Base-by-base conservation (phyloP, 75 land plant species). In the Sequoia sempervirens region DNA sequence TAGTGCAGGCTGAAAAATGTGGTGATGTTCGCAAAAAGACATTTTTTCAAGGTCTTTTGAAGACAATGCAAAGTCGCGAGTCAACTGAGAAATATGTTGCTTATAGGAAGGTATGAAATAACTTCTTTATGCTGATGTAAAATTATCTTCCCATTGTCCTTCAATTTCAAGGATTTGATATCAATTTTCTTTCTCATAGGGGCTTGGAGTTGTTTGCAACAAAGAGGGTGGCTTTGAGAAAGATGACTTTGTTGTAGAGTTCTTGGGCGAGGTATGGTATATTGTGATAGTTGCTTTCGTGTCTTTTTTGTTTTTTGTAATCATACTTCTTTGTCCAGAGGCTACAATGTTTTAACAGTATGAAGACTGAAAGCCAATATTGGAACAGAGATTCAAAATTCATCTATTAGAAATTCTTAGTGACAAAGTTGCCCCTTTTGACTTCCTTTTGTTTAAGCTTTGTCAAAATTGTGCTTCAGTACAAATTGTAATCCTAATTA, bases 201-300 rank as follows among this genome's bases (percentile, higher is more conserved):
- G 99, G 26, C 95, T 98, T 82, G 99, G 99, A 68, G 99, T 98
- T 66, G 94, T 98, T 88, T 98, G 99, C 88, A 96, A 98, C 90
- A 97, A 95, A 84, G 84, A 87, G 46, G 93, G 88, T 14, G 99
- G 99, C 61, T 94, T 98, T 81, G 85, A 88, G 64, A 85, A 87
- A 72, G 99, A 95, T 83, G 99, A 98, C 82, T 98, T 98, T 90
- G 95, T 98, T 70, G 99, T 98, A 37, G 99, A 98, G 88, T 98
- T 98, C 87, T 84, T 98, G 84, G 99, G 99, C 69, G 99, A 98
- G 97, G 99, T 98, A 89, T 64, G 74, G 18, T 84, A 73, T 78
- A 37, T 36, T 37, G 86, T 37, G 45, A 70, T 73, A 30, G 28
- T 11, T 38, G 41, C 34, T 70, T 68, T 68, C 41, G 10, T 61